These are phyloP conservation scores for Pestalotiopsis fici DNA, from an alignment of 2,329 filamentous ascomycete species.

Conservation along the genomic window DNA sequence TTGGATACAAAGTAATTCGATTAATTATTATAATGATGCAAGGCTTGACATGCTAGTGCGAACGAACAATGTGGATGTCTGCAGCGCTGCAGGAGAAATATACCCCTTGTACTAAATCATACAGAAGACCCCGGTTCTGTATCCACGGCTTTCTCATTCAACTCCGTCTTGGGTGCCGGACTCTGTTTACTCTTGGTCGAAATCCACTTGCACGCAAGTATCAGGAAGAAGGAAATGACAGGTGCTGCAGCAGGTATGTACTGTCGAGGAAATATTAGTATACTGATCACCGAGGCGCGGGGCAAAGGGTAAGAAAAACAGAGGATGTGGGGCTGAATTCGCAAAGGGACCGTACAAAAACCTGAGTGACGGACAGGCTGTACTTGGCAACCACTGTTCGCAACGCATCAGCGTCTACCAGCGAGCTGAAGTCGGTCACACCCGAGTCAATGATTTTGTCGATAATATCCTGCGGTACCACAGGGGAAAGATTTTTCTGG, in stretches of 20 bases:
- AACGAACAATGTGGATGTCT: no score
- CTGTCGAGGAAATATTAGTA: conserved; percentile 5
- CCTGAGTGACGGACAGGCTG: conserved; percentile 17
- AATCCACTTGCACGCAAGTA: conserved; percentile 16
- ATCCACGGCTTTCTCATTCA: no score
- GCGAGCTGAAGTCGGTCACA: conserved; percentile 10
- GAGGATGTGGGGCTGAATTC: no score
- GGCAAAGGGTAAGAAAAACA: not conserved
- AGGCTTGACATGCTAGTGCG: no score
- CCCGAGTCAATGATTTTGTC: conserved; percentile 15
- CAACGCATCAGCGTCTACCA: conserved; percentile 8
- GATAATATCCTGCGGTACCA: conserved; percentile 10
- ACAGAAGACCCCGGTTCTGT: no score
- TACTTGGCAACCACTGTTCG: conserved; percentile 13
- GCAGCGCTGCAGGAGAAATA: no score
- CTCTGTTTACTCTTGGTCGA: conserved; percentile 15
- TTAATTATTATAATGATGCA: no score
- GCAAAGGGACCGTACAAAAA: conserved; percentile 22
- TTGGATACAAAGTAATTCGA: no score
- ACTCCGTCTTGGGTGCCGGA: no score
- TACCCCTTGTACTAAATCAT: no score
- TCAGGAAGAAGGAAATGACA: conserved; percentile 13
- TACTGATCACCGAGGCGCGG: not conserved
- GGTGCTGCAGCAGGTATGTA: conserved; percentile 16
- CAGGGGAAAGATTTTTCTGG: conserved; percentile 8